Conservation (phyloP, 352 stramenopile genomes). For the Globisporangium iwayamae region DNA sequence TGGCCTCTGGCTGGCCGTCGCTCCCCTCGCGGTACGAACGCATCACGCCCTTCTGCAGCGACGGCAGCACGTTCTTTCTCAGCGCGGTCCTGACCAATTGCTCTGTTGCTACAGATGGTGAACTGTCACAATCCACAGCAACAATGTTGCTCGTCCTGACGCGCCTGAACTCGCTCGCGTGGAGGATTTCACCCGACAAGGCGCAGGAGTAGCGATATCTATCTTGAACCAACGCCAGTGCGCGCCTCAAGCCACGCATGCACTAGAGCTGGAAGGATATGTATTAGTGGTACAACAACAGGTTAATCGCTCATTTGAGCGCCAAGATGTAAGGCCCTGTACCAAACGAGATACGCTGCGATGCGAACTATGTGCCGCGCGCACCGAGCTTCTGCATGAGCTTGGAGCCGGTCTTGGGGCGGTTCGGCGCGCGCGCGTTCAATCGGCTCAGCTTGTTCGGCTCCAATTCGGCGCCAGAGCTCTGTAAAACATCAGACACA, state of each 20-base stretch:
- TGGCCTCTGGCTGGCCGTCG: constrained; percentile 31
- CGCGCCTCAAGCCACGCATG: neutral
- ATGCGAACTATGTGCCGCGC: constrained; percentile 10
- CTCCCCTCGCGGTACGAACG: constrained; percentile 27
- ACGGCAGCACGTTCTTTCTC: constrained; percentile 26
- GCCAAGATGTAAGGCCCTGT: neutral
- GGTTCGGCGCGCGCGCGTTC: constrained; percentile 31
- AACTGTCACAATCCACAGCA: neutral
- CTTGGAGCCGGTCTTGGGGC: constrained; percentile 46
- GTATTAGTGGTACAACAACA: neutral
- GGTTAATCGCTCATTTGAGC: neutral
- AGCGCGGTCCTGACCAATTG: constrained; percentile 29
- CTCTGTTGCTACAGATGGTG: constrained; percentile 7
- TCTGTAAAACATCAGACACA: constrained; percentile 19
- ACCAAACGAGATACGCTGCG: neutral
- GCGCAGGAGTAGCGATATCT: neutral
- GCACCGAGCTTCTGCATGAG: constrained; percentile 72
- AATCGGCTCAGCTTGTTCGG: constrained; percentile 50
- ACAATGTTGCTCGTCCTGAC: constrained; percentile 2
- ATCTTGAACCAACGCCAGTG: neutral
- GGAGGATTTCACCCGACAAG: neutral
- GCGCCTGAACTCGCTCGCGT: constrained; percentile 13
- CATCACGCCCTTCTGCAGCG: constrained; percentile 23
- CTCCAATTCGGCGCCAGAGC: constrained; percentile 41
- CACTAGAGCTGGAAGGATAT: neutral